A percentile compares a stretch with the other conserved stretches of the same genome.
These are phyloP conservation scores for Lasiosphaeria miniovina DNA, from an alignment of 495 filamentous ascomycete genomes.

Conservation along the genomic window DNA sequence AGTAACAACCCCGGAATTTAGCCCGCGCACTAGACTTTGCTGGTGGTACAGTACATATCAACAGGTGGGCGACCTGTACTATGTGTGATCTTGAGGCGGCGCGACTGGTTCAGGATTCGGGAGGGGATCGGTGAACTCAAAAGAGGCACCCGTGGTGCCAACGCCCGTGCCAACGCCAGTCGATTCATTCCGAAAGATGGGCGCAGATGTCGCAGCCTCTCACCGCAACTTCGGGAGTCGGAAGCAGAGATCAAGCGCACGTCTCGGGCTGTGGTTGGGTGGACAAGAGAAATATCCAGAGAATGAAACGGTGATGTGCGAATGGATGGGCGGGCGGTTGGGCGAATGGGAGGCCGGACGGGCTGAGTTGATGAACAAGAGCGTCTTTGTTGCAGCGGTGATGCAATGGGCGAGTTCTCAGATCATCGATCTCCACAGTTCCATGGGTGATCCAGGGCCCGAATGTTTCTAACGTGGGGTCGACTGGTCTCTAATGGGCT, in stretches of 20 bases:
- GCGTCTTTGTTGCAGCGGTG: constrained; percentile 9
- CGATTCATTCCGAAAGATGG: constrained; percentile 2
- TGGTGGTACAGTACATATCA: too few relatives aligned
- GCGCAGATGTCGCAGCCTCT: constrained; percentile 5
- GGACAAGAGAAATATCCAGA: not conserved
- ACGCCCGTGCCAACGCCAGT: constrained; percentile 2
- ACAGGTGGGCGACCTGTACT: too few relatives aligned
- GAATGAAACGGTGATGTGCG: not conserved
- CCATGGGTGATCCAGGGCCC: constrained; percentile 4
- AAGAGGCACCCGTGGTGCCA: not conserved
- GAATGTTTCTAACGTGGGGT: constrained; percentile 8
- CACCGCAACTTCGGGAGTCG: constrained; percentile 24
- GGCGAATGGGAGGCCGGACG: not conserved
- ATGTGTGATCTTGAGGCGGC: too few relatives aligned
- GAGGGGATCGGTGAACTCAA: not conserved
- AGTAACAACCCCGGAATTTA: not conserved
- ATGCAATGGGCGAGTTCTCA: constrained; percentile 20
- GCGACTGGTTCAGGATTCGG: too few relatives aligned
- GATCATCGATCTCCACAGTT: constrained; percentile 11
- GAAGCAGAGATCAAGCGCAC: not conserved
- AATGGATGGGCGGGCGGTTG: not conserved
- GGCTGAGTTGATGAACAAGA: not conserved
- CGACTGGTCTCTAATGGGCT: not conserved
- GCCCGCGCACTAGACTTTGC: too few relatives aligned
- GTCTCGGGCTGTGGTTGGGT: constrained; percentile 16